Evolutionary conservation across 78 protist species (phyloP).

Genomic region (slime mould (Dictyostelium discoideum)): dicty_2.7 NC_007090.3:4209001-4209500

Average conservation of each 20-base stretch:
- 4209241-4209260: conserved; percentile 88
- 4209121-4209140: conserved; percentile 57
- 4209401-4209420: conserved; percentile 74
- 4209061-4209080: conserved; percentile 50
- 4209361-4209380: conserved; percentile 62
- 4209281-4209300: too few species aligned
- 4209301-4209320: not conserved
- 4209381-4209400: conserved; percentile 85
- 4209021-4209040: conserved; percentile 54
- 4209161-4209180: conserved; percentile 82
- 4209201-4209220: conserved; percentile 76
- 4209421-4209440: conserved; percentile 86
- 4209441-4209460: conserved; percentile 82
- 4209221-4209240: conserved; percentile 88
- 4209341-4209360: not conserved
- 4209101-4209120: conserved; percentile 47
- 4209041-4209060: conserved; percentile 57
- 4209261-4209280: conserved; percentile 79
- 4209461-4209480: conserved; percentile 84
- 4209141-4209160: conserved; percentile 79
- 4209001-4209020: conserved; percentile 53
- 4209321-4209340: too few species aligned
- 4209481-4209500: conserved; percentile 79
- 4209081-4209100: conserved; percentile 49
- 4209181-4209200: conserved; percentile 83